Evolutionary conservation across 2,329 filamentous ascomycete genomes (phyloP), one percentile per base, ranked within the genome.

Genomic region (Madurella mycetomatis): DNA sequence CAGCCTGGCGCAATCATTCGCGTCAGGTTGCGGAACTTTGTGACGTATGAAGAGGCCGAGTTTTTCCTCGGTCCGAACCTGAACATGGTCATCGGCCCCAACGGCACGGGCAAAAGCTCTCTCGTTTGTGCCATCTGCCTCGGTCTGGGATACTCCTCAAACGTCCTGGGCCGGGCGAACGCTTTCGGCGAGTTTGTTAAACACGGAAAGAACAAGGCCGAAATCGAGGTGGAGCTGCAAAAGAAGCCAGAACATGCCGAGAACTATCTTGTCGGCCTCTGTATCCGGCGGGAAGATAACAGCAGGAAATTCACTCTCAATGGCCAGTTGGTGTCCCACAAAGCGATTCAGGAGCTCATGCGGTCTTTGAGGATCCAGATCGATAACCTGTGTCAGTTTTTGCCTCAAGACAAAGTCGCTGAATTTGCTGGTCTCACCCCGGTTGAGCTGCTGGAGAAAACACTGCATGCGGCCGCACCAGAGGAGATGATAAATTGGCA

Each of bases 71-170:
- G 94, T 0, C 92, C 94, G 1, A 92, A 89, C 67, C 72, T 99
- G 66, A 99, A 99, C 69, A 97, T 99, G 92, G 86, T 99, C 50
- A 96, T 99, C 63, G 94, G 94, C 0, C 94, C 94, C n/a, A 99
- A 99, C 66, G 94, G 94, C 34, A 97, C 94, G 0, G 94, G 94
- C 52, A 99, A 99, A 73, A 97, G 92, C 72, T 96, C 94, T 0
- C 78, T 99, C 25, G 92, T 99, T 42, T 99, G 94, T 72, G 94
- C 94, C 43, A 95, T 99, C 62, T 97, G 94, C 66, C 74, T 99
- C 13, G 94, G 94, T 2, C 75, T 99, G 25, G 94, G 94, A 46
- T 96, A 87, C 77, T 82, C 84, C 32, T 85, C 92, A 19, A 83
- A 86, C 70, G 83, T 92, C 64, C 80, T 99, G 15, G 94, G 92